A percentile compares a stretch with the other conserved stretches of the same genome.
Conservation (phyloP, 2,329 filamentous ascomycete genomes). For the Alternaria ventricosa region DNA sequence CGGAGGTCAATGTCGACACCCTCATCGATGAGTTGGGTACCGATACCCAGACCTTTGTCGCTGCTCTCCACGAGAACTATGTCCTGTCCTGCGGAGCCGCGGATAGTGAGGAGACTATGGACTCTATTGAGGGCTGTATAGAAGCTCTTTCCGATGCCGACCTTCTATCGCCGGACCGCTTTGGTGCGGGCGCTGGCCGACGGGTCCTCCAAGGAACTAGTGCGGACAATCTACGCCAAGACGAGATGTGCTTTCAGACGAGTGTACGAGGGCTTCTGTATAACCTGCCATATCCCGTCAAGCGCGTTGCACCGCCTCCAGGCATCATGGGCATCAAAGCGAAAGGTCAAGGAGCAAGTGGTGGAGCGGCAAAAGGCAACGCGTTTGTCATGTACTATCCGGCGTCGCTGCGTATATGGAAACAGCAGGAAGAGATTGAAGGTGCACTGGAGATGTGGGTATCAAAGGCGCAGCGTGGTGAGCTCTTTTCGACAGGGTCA, state of each 20-base stretch:
- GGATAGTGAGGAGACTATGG: slow-evolving; percentile 68
- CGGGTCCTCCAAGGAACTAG: slow-evolving; percentile 57
- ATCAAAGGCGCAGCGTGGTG: slow-evolving; percentile 58
- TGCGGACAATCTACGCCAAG: slow-evolving; percentile 81
- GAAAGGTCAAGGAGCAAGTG: slow-evolving; percentile 30
- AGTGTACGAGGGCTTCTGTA: slow-evolving; percentile 87
- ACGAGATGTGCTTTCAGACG: slow-evolving; percentile 92
- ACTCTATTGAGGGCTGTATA: slow-evolving; percentile 84
- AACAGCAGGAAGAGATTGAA: slow-evolving; percentile 80
- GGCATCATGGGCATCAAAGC: slow-evolving; percentile 46
- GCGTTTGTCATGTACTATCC: slow-evolving; percentile 93
- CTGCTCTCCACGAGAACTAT: slow-evolving; percentile 93
- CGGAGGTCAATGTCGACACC: slow-evolving; percentile 62
- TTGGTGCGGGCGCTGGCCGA: slow-evolving; percentile 63
- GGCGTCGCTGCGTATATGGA: slow-evolving; percentile 81
- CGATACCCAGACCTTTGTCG: slow-evolving; percentile 87
- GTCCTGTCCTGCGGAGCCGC: slow-evolving; percentile 77
- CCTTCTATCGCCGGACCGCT: slow-evolving; percentile 77
- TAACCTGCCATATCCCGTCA: slow-evolving; percentile 84
- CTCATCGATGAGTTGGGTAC: slow-evolving; percentile 95
- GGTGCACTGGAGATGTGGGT: slow-evolving; percentile 74
- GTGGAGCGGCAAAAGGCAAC: slow-evolving; percentile 55
- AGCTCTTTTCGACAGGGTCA: slow-evolving; percentile 29
- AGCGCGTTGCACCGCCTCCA: slow-evolving; percentile 57
- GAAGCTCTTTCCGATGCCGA: slow-evolving; percentile 88